Evolutionary conservation across 441 rosid genomes (phyloP), one percentile per base, ranked within the genome.

Genomic region (Cnidoscolus chayamansa): DNA sequence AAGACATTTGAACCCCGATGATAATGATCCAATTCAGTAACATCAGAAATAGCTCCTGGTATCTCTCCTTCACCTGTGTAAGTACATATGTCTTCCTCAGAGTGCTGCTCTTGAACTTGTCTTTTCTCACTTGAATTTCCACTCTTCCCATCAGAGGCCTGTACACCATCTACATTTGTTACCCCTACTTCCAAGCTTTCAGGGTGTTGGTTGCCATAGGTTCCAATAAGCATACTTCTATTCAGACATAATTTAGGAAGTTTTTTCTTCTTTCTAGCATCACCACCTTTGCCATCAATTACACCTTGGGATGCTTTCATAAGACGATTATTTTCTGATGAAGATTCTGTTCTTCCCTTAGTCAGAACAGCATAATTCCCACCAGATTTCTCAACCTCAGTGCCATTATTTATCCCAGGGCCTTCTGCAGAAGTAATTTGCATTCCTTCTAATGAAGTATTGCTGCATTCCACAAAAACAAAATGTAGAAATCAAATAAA

Each of bases 381-480:
- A 71, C 32, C 65, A 30, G 17, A 66, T 49, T 59, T 53, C 57
- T 71, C 74, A 56, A 31, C 75, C 63, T 72, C 78, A 54, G 68
- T 55, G 19, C 61, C 60, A 60, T 72, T n/a, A 19, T 72, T 67
- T n/a, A 48, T 65, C 47, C 54, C 51, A 1, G 25, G 70, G 63
- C 62, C 68, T 60, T 76, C 75, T 31, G 17, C 59, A 64, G 76
- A 65, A 62, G 61, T 65, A 67, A 19, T 58, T 66, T 71, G 55
- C 77, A 67, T 63, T 25, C 32, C 35, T 69, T 76, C 79, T 67
- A 68, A 76, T 57, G 58, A 25, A 68, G 64, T 9, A 49, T 60
- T 74, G 57, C 86, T 81, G 80, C 61, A 81, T 45, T 67, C 51
- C 69, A 68, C 45, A 53, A 16, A 55, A 58, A 63, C 4, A n/a